These are phyloP conservation scores for Pelargonium cotyledonis DNA, from an alignment of 441 rosid genomes.

Conservation along the genomic window DNA sequence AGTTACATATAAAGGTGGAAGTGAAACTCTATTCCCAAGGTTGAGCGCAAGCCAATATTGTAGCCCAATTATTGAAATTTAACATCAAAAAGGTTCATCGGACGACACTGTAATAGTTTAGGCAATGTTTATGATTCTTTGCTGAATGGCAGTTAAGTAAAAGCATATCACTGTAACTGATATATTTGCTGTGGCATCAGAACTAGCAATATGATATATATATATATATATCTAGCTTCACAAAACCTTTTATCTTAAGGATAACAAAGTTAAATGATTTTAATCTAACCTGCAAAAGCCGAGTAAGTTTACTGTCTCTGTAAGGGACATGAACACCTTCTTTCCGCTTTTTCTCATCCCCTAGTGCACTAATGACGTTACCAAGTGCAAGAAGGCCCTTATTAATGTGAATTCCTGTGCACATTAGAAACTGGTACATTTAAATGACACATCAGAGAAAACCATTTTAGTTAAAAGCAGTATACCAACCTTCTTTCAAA, in stretches of 20 bases:
- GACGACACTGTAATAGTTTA: too few relatives aligned
- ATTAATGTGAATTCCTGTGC: slow-evolving; percentile 56
- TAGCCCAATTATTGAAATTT: too few relatives aligned
- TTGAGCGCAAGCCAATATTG: too few relatives aligned
- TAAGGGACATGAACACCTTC: slow-evolving; percentile 62
- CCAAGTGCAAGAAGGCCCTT: slow-evolving; percentile 72
- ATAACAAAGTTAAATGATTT: slow-evolving; percentile 7
- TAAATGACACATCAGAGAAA: neutral
- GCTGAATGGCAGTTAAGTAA: neutral
- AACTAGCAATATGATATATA: neutral
- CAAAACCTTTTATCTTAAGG: neutral
- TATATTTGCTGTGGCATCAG: neutral
- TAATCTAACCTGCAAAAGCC: slow-evolving; percentile 47
- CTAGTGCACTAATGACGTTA: slow-evolving; percentile 63
- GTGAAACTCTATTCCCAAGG: too few relatives aligned
- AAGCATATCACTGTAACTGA: neutral
- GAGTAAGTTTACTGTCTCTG: slow-evolving; percentile 63
- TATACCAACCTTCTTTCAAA: slow-evolving; percentile 50
- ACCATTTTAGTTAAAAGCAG: slow-evolving; percentile 16
- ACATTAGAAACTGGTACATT: neutral
- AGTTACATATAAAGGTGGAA: too few relatives aligned
- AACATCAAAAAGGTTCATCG: too few relatives aligned
- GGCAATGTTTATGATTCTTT: neutral
- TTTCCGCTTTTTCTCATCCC: slow-evolving; percentile 62
- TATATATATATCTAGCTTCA: neutral